Conservation (phyloP, 2,329 filamentous ascomycete species). For the Diatrype stigma region DNA sequence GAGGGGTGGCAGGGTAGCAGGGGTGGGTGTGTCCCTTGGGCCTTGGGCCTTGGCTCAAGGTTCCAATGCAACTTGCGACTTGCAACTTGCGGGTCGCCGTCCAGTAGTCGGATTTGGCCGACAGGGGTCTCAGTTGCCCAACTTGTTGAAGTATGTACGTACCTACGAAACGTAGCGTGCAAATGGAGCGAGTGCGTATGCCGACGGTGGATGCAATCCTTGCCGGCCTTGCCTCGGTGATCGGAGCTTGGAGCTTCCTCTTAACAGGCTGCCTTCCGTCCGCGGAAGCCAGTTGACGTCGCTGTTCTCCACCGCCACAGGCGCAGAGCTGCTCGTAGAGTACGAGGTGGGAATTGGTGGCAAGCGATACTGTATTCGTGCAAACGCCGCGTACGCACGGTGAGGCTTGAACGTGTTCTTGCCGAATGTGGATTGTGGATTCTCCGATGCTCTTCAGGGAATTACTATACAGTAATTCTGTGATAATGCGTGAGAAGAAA, state of each 20-base stretch:
- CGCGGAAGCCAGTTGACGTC: background rate
- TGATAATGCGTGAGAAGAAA: background rate
- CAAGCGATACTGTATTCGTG: background rate
- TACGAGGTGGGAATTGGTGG: background rate
- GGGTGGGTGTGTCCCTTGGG: background rate
- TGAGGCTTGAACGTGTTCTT: background rate
- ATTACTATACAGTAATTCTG: no score
- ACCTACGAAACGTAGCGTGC: background rate
- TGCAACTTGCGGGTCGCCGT: background rate
- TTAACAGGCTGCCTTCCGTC: background rate
- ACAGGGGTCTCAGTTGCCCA: conserved; percentile 8
- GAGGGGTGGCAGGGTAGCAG: conserved; percentile 1
- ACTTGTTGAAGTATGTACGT: conserved; percentile 4
- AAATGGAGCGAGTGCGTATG: background rate
- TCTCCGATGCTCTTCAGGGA: background rate
- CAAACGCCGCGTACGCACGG: background rate
- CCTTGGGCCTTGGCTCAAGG: no score
- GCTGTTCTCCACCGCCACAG: background rate
- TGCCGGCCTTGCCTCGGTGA: background rate
- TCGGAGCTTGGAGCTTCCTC: background rate
- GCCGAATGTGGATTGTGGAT: background rate
- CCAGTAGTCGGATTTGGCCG: conserved; percentile 1
- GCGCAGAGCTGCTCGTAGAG: background rate
- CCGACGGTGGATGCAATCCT: conserved; percentile 6
- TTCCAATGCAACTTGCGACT: no score